Percentiles rank a stretch among this genome's conserved stretches.
Evolutionary conservation across 345 rosid genomes (phyloP).

Genomic region (Aegle marmelos): DNA sequence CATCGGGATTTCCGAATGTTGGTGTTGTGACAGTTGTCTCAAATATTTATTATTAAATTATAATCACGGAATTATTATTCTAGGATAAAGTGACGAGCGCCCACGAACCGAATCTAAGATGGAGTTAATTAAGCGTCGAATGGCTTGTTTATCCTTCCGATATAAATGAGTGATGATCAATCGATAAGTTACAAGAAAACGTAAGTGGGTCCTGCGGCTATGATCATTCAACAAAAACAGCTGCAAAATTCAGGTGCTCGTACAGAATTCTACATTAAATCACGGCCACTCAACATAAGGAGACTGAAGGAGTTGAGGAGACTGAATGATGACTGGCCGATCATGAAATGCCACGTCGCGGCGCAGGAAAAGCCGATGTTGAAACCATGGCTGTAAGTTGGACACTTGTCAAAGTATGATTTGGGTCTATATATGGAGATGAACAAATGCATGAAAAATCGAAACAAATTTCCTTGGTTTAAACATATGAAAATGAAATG

Average conservation of each 20-base stretch:
- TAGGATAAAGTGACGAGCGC: neutral
- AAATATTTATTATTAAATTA: neutral
- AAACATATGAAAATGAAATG: too few species aligned
- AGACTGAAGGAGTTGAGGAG: neutral
- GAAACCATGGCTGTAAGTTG: neutral
- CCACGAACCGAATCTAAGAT: neutral
- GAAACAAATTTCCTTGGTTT: neutral
- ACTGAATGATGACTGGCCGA: slow-evolving; percentile 5
- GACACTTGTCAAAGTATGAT: slow-evolving; percentile 15
- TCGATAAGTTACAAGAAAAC: neutral
- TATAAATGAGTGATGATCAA: neutral
- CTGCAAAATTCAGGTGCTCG: neutral
- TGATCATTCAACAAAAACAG: slow-evolving; percentile 24
- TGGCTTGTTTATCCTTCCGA: neutral
- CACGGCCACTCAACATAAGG: slow-evolving; percentile 2
- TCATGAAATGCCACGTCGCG: slow-evolving; percentile 8
- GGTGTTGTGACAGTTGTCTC: neutral
- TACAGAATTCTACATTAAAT: slow-evolving; percentile 15
- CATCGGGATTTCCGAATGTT: neutral
- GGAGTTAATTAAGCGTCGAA: neutral
- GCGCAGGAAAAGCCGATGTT: neutral
- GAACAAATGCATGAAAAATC: neutral
- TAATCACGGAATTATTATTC: neutral
- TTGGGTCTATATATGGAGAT: neutral
- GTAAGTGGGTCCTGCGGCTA: slow-evolving; percentile 7